phyloP scores from a whole-genome alignment of 1,284 basidiomycete genomes.

The Trichosporon ovoides region DNA sequence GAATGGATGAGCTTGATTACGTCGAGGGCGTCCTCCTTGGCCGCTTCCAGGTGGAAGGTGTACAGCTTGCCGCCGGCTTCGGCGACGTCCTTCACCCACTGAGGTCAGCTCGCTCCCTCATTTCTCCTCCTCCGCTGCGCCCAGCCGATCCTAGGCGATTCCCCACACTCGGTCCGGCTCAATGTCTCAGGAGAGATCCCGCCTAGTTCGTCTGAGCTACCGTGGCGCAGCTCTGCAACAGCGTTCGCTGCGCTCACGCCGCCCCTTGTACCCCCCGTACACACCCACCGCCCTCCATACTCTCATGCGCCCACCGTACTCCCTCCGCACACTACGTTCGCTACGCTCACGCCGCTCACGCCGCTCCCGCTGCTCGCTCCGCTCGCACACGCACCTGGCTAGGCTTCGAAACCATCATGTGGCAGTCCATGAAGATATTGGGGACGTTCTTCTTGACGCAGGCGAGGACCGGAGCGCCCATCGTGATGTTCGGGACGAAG shows the following conservation, averaged over 20 bases:
- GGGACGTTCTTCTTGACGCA: conserved; percentile 86
- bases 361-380: not conserved
- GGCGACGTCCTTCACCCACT: conserved; percentile 97
- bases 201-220: too few species aligned
- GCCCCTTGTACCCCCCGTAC: not conserved
- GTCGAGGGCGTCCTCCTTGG: conserved; percentile 61
- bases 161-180: too few species aligned
- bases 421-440: conserved; percentile 98
- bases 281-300: too few species aligned
- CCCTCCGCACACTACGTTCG: not conserved
- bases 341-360: too few species aligned
- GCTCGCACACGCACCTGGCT: conserved; percentile 60
- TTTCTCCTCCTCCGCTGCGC: too few species aligned
- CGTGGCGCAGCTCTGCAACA: too few species aligned
- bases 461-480: conserved; percentile 85
- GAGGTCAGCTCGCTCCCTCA: conserved; percentile 15
- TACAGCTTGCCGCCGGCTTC: conserved; percentile 91
- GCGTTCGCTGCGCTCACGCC: too few species aligned
- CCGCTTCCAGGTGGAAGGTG: conserved; percentile 97
- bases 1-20: conserved; percentile 70
- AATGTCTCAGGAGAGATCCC: too few species aligned
- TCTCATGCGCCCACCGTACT: too few species aligned
- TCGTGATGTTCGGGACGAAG: conserved; percentile 97
- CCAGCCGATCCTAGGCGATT: too few species aligned
- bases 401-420: conserved; percentile 99